Base-by-base conservation (phyloP, 805 yeast species). In the Hanseniaspora nectarophila region DNA sequence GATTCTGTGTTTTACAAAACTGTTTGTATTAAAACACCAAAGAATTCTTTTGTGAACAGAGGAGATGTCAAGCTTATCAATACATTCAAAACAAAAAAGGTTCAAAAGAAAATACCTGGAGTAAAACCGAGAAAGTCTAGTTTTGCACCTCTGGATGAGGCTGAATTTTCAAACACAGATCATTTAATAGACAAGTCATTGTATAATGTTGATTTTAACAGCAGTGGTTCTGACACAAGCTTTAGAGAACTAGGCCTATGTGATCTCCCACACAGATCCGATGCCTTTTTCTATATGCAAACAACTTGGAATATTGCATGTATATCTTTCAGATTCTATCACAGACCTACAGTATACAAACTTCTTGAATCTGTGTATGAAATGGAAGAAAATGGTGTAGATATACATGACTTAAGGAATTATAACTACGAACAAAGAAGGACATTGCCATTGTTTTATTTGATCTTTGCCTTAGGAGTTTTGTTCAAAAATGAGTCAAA, bases 401-500 rank as follows among this genome's bases (percentile, higher is more conserved):
- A 37, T 6, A 49, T 49, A 3, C 24, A 35, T 34, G 38, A 40
- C 18, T 16, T 42, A 2, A 73, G 74, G 9, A 76, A 76, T 54
- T 82, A 80, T 63, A 78, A 85, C 2, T 80, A 81, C 57, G 74
- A 82, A 54, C 94, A 85, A 62, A 82, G 77, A 55, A 75, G 78
- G 58, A 82, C 86, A 56, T 67, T 85, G 49, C 95, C 95, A 0
- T 72, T 88, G 55, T 79, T 87, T 39, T 87, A 87, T 66, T 78
- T 92, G 0, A 84, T 86, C n/a, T 73, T 88, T 68, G 95, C 95
- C 0, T 85, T 87, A 56, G 96, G 96, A 15, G 85, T 87, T 3
- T 69, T 87, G 34, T 85, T 88, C 59, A 73, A 77, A 34, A 80
- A 80, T 60, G 72, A 73, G 55, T 20, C 33, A 18, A 42, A 29